Conservation (phyloP, 169 alveolate genomes). For the Plasmodium vinckei region DNA sequence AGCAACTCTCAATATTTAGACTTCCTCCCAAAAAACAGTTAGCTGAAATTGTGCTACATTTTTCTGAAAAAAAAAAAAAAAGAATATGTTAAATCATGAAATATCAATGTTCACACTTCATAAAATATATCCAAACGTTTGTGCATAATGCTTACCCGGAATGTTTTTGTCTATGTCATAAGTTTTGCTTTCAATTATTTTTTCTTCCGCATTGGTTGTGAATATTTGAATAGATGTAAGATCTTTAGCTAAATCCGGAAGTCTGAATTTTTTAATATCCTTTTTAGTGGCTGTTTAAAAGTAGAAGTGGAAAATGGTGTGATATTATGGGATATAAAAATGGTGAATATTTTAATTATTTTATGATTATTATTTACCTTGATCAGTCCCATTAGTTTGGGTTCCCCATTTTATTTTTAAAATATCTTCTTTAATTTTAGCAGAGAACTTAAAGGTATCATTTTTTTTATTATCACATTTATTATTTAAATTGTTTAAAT, state of each 20-base stretch:
- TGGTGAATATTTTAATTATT: background rate
- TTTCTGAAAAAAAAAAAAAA: slow-evolving; percentile 4
- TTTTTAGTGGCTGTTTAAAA: background rate
- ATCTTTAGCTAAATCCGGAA: background rate
- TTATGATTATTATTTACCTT: background rate
- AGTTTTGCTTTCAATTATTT: slow-evolving; percentile 16
- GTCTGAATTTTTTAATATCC: slow-evolving; percentile 11
- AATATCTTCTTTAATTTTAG: background rate
- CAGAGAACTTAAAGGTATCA: background rate
- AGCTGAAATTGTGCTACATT: slow-evolving; percentile 4
- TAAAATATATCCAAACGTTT: no score
- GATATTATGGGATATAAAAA: background rate
- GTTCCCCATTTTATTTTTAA: slow-evolving; percentile 12
- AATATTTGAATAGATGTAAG: slow-evolving; percentile 13
- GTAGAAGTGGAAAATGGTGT: background rate
- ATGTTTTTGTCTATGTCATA: slow-evolving; percentile 9
- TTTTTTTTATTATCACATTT: background rate
- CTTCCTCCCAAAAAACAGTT: slow-evolving; percentile 51
- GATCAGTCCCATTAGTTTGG: background rate
- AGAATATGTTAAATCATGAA: background rate
- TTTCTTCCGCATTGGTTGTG: slow-evolving; percentile 4
- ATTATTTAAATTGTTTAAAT: background rate
- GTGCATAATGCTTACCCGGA: slow-evolving; percentile 7
- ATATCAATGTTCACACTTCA: background rate
- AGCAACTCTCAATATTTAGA: slow-evolving; percentile 37